Evolutionary conservation across 78 protist species (phyloP).

Genomic region (Mastigamoeba balamuthi): DNA sequence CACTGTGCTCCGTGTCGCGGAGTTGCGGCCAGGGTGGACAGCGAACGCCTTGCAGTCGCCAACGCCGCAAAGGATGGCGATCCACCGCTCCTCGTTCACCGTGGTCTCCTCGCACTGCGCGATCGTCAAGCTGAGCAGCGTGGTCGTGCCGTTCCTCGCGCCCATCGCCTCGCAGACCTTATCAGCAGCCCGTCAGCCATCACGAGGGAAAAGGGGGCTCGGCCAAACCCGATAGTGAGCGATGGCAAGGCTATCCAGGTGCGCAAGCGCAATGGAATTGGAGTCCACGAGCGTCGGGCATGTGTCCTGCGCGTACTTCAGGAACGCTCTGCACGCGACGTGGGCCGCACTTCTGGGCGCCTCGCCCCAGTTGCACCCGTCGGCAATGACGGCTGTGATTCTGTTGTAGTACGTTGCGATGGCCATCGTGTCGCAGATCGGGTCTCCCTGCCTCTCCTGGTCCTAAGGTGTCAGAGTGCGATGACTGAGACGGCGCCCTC

Average conservation of each 20-base stretch:
- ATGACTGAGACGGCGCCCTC: slow-evolving; percentile 43
- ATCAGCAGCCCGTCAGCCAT: too few species aligned
- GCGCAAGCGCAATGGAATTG: too few species aligned
- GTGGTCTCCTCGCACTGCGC: slow-evolving; percentile 35
- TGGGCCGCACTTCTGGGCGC: slow-evolving; percentile 28
- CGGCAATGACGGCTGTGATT: slow-evolving; percentile 28
- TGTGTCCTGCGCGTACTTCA: too few species aligned
- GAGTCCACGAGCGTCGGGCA: too few species aligned
- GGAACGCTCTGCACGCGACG: too few species aligned
- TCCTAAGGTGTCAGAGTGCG: slow-evolving; percentile 11
- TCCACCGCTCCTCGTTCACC: slow-evolving; percentile 45
- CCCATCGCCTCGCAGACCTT: too few species aligned
- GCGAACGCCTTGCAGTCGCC: slow-evolving; percentile 53
- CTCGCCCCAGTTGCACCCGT: slow-evolving; percentile 56
- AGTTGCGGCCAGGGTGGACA: slow-evolving; percentile 9
- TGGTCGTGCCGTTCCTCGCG: too few species aligned
- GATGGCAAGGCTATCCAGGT: too few species aligned
- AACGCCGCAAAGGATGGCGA: slow-evolving; percentile 20
- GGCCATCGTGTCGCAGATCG: background rate
- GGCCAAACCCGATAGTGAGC: too few species aligned
- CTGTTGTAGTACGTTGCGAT: slow-evolving; percentile 20
- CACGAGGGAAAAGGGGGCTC: too few species aligned
- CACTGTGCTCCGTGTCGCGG: slow-evolving; percentile 27
- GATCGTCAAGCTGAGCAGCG: slow-evolving; percentile 4
- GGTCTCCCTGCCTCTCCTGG: background rate